Base-by-base conservation (phyloP, 2,329 filamentous ascomycete species). In the Pseudogymnoascus destructans region DNA sequence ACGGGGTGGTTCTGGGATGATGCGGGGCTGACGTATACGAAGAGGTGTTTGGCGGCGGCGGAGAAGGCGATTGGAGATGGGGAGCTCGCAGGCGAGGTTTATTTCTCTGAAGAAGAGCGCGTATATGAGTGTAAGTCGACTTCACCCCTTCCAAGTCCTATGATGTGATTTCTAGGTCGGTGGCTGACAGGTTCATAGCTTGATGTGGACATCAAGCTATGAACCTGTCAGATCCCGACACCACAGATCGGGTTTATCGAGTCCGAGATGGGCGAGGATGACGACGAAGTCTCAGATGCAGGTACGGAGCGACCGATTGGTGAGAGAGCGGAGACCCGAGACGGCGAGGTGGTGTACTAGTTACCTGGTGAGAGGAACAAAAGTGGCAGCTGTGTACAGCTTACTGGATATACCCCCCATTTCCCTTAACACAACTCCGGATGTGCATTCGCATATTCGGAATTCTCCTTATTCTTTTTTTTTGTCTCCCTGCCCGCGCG, bases 1-100 rank as follows among this genome's bases (percentile, higher is more conserved):
- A 97, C 93, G 0, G 88, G 92, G 19, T 98, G 91, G 88, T 67
- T 97, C 32, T 97, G 90, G 89, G 93, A 98, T 60, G 92, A 97
- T 68, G 66, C 92, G 19, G 90, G 92, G 1, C 73, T 89, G 33
- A 87, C 87, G 3, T 82, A 79, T 7, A 79, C 86, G 60, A 97
- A 97, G 74, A 74, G 77, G 19, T 79, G 84, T 58, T 70, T 95
- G 49, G 79, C 77, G 58, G 77, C 74, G 8, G 73, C 96, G 15
- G 93, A 98, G 72, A 71, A 70, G 35, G 95, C 88, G 83, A 79
- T 98, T 84, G 77, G 81, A 82, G 66, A 79, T 78, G 68, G 73
- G 75, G 3, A 73, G 75, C 19, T 73, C 74, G 3, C 79, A 80
- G 27, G 72, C 73, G 19, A 86, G 79, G 69, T 82, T 96, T 57